A percentile compares a stretch with the other conserved stretches of the same genome.
These are phyloP conservation scores for Exidia glandulosa DNA, from an alignment of 768 basidiomycete genomes.

Conservation along the genomic window DNA sequence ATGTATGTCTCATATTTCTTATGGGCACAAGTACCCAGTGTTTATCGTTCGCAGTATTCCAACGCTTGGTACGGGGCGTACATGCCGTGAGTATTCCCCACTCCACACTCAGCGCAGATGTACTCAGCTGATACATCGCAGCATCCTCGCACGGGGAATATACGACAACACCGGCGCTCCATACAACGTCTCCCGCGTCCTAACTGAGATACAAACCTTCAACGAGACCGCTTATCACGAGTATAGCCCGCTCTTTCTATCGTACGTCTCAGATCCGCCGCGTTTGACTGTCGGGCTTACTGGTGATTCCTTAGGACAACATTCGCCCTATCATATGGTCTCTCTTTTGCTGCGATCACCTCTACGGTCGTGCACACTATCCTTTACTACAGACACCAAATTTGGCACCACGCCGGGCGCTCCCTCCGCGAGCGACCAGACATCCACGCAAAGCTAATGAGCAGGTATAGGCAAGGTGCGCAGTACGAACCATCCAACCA, in stretches of 20 bases:
- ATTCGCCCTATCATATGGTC: conserved; percentile 45
- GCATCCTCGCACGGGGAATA: conserved; percentile 13
- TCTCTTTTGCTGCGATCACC: conserved; percentile 17
- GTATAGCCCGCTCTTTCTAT: conserved; percentile 74
- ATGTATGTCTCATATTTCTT: not conserved
- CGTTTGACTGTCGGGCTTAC: not conserved
- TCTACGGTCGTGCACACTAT: conserved; percentile 12
- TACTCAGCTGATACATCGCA: too few species aligned
- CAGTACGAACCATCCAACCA: too few species aligned
- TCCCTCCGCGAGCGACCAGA: conserved; percentile 13
- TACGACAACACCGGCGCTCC: conserved; percentile 17
- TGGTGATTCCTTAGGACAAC: conserved; percentile 21
- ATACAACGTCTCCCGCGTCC: conserved; percentile 18
- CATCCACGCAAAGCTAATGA: conserved; percentile 15
- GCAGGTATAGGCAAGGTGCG: conserved; percentile 11
- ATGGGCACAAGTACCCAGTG: not conserved
- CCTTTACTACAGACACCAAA: conserved; percentile 4
- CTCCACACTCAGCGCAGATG: not conserved
- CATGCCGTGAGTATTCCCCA: not conserved
- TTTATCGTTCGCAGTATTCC: not conserved
- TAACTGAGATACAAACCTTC: conserved; percentile 22
- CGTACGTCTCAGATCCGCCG: conserved; percentile 13
- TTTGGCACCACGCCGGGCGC: conserved; percentile 7
- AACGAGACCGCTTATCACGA: conserved; percentile 53
- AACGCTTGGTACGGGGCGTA: not conserved